Evolutionary conservation across 169 alveolate species (phyloP), one percentile per base, ranked within the genome.

Genomic region (Fabrea salina): DNA sequence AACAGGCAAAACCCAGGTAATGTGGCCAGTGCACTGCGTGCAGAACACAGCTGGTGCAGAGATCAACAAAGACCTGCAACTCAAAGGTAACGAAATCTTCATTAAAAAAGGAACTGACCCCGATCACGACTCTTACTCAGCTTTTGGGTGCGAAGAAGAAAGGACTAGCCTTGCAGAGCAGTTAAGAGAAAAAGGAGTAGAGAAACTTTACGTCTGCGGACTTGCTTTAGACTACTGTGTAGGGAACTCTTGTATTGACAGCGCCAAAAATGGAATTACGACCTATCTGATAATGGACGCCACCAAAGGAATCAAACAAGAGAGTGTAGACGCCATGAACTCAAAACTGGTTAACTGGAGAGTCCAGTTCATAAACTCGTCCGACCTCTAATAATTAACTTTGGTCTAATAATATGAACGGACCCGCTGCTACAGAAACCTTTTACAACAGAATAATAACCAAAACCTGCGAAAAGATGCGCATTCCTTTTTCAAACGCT

Each of bases 161-260:
- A 66, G 80, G 5, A 86, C 93, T 30, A 68, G 67, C 6, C 67
- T 91, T 16, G 41, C 35, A 8, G 79, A 76, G 25, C 44, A 64
- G 16, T 74, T 87, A 8, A 59, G 77, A 51, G 68, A 77, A 11
- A 25, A 6, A 8, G 57, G 64, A 7, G 70, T 86, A 40, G 44
- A 61, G 3, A 68, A 50, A n/a, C 85, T 86, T 27, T 87, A 79
- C 57, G 33, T 51, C 11, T 57, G 44, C 49, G 96, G 96, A 7
- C 83, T 92, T 25, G 92, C 94, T 13, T 89, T 54, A 66, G 96
- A 92, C 58, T 89, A 77, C 56, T 92, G 96, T 77, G 96, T 89
- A 30, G 92, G 94, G 0, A 53, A 68, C 1, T 89, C 96, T 22
- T 94, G 90, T 0, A 30, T 79, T 30, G 93, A 89, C 71, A 82